Evolutionary conservation across 2,329 filamentous ascomycete genomes (phyloP).

Genomic region (Ophiocordyceps camponoti-rufipedis): DNA sequence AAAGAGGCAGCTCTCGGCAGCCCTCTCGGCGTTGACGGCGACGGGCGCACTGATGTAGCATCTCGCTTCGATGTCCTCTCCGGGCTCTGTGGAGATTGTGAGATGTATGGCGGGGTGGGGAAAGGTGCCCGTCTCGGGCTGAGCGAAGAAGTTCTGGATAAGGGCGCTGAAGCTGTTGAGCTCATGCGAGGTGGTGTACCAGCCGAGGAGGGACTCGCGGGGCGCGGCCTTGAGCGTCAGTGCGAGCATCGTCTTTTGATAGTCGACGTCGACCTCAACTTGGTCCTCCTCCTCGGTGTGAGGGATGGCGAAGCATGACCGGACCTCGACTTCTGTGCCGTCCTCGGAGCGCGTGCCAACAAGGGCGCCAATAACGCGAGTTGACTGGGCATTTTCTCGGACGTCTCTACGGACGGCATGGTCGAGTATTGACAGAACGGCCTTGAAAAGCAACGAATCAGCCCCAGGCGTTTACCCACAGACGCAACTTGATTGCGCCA

Average conservation of each 20-base stretch:
- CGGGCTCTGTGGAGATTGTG: slow-evolving; percentile 80
- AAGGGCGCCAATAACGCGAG: slow-evolving; percentile 90
- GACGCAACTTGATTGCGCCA: slow-evolving; percentile 1
- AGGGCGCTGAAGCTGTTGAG: slow-evolving; percentile 96
- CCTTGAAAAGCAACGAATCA: slow-evolving; percentile 18
- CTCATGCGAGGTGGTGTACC: slow-evolving; percentile 95
- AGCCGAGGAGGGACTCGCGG: slow-evolving; percentile 84
- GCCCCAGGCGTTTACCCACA: background rate
- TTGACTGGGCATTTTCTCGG: slow-evolving; percentile 54
- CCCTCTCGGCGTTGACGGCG: slow-evolving; percentile 84
- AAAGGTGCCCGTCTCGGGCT: slow-evolving; percentile 90
- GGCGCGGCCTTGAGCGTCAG: slow-evolving; percentile 88
- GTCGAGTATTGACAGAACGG: slow-evolving; percentile 66
- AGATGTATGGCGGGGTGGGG: slow-evolving; percentile 95
- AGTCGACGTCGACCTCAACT: slow-evolving; percentile 98
- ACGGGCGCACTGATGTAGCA: slow-evolving; percentile 94
- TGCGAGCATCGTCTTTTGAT: slow-evolving; percentile 97
- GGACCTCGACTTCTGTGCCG: slow-evolving; percentile 89
- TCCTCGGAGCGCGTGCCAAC: slow-evolving; percentile 89
- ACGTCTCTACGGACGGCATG: slow-evolving; percentile 79
- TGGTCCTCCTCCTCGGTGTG: slow-evolving; percentile 98
- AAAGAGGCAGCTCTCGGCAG: slow-evolving; percentile 91
- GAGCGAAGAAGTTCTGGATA: slow-evolving; percentile 96
- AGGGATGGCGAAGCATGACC: slow-evolving; percentile 91
- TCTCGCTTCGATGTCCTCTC: slow-evolving; percentile 72